Conservation (phyloP, 129 eudicot species). For the Flaveria brownii region DNA sequence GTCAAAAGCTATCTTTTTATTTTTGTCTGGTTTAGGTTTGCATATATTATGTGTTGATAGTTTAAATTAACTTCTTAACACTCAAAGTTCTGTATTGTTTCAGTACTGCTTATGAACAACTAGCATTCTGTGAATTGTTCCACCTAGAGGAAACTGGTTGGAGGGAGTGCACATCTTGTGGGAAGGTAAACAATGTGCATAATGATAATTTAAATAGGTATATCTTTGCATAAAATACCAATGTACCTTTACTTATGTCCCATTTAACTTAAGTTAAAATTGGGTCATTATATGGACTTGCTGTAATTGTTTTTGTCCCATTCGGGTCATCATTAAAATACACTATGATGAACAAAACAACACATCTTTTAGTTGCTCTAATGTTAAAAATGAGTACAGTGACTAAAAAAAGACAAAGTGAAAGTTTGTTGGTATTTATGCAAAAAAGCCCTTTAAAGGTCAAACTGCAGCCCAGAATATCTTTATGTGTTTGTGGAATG, state of each 20-base stretch:
- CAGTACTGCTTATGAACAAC: slow-evolving; percentile 78
- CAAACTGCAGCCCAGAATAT: neutral
- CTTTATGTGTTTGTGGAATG: neutral
- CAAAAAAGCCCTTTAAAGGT: neutral
- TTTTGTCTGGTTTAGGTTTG: neutral
- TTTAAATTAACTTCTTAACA: slow-evolving; percentile 7
- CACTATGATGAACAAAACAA: neutral
- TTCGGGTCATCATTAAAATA: neutral
- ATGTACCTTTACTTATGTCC: neutral
- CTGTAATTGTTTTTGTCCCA: neutral
- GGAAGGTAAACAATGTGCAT: slow-evolving; percentile 51
- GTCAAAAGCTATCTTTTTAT: neutral
- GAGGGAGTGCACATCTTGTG: slow-evolving; percentile 85
- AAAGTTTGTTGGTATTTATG: neutral
- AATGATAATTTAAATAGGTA: neutral
- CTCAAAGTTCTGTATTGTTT: slow-evolving; percentile 21
- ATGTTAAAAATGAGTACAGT: neutral
- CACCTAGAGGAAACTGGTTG: slow-evolving; percentile 86
- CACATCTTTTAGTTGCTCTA: neutral
- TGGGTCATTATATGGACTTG: neutral
- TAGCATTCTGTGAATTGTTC: slow-evolving; percentile 74
- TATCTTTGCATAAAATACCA: neutral
- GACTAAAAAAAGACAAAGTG: neutral
- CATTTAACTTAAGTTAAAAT: neutral
- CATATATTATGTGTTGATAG: slow-evolving; percentile 1